Evolutionary conservation across 345 rosid genomes (phyloP).

Genomic region (Camelina hispida): DNA sequence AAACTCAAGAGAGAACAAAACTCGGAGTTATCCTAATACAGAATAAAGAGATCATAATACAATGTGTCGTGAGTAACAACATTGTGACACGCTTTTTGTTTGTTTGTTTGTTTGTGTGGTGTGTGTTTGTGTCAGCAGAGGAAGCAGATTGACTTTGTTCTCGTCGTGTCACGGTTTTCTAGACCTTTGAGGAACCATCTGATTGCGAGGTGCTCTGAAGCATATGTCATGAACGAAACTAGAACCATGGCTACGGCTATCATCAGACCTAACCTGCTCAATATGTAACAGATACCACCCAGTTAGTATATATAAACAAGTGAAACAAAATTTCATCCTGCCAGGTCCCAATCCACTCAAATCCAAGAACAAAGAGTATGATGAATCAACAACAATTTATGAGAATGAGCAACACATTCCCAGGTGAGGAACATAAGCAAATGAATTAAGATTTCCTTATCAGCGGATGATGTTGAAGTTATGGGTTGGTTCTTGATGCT

Average conservation of each 20-base stretch:
- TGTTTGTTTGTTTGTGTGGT: neutral
- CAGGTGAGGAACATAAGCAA: constrained; percentile 13
- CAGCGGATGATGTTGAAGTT: neutral
- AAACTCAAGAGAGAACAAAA: constrained; percentile 3
- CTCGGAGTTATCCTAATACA: neutral
- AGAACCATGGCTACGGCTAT: constrained; percentile 73
- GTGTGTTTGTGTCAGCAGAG: constrained; percentile 46
- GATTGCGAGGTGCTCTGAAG: constrained; percentile 79
- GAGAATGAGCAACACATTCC: neutral
- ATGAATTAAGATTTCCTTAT: constrained; percentile 5
- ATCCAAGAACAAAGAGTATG: neutral
- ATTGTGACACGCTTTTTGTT: constrained; percentile 25
- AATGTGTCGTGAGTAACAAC: constrained; percentile 38
- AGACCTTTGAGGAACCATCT: constrained; percentile 71
- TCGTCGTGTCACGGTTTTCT: constrained; percentile 62
- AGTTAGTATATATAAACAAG: constrained; percentile 22
- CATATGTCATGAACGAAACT: constrained; percentile 91
- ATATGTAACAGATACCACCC: neutral
- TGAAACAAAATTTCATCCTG: neutral
- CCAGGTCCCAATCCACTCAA: neutral
- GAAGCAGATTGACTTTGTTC: constrained; percentile 56
- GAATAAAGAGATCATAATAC: neutral
- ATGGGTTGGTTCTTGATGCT: constrained; percentile 14
- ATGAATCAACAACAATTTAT: neutral
- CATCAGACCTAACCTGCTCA: constrained; percentile 85